Evolutionary conservation across 2,329 filamentous ascomycete genomes (phyloP), one percentile per base, ranked within the genome.

Genomic region (Alternaria tenuissima): DNA sequence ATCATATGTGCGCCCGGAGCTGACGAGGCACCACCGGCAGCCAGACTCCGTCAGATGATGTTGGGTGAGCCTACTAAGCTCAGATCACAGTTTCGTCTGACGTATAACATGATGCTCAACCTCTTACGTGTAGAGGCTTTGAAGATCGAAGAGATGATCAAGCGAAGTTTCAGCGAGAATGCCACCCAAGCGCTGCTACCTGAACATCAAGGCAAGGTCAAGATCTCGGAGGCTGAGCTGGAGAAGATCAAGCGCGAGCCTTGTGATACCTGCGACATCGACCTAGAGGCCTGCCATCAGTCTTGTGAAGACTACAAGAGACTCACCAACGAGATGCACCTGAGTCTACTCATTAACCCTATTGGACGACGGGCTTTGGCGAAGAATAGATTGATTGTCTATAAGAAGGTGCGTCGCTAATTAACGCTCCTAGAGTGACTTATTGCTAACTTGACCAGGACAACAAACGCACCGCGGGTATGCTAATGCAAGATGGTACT

Each of bases 91-190:
- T 99, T 99, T 84, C 88, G 95, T 62, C 84, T 99, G 48, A 99
- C 96, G 0, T 99, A 99, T 83, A 99, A 98, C 80, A 99, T 99
- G 95, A 99, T 99, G 62, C 83, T 99, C 30, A 99, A 98, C 74
- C 84, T 99, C 32, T 84, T 99, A 49, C 90, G 95, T 36, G 95
- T 99, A 2, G 95, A 99, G 78, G 95, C 95, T 3, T 81, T 99
- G 66, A 98, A 97, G 82, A 98, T 99, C 69, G 95, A 99, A 78
- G 95, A 99, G 80, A 99, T 99, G 95, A 99, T 99, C 83, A 99
- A 99, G 85, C 91, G 95, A 67, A 97, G 94, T 78, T 99, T 99
- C 83, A 97, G 94, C 53, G 95, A 99, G 78, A 95, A 99, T 79
- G 94, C 94, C 24, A 98, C 94, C 0, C 95, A 99, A 75, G 94